Percentiles rank a stretch among this genome's conserved stretches.
Conservation (phyloP, 176 grass and related monocot species). For the Elaeis guineensis region DNA sequence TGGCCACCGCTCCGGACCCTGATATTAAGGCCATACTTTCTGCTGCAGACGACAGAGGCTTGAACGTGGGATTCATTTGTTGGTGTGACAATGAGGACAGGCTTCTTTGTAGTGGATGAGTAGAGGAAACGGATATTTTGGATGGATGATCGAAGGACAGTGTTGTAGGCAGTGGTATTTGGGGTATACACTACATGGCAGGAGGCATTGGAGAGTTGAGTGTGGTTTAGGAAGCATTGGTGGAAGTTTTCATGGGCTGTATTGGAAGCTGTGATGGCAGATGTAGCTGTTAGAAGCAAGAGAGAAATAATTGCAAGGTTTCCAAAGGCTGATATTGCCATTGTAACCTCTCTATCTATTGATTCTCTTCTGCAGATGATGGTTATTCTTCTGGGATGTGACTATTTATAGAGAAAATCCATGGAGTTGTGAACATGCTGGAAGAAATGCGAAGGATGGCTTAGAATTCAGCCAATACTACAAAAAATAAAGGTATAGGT, state of each 20-base stretch:
- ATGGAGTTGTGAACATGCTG: background rate
- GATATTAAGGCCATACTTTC: background rate
- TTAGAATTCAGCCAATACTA: too few relatives aligned
- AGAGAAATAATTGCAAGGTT: too few relatives aligned
- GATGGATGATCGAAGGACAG: constrained; percentile 21
- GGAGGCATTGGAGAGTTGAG: background rate
- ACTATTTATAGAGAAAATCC: too few relatives aligned
- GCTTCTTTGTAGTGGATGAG: constrained; percentile 16
- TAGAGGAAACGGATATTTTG: constrained; percentile 25
- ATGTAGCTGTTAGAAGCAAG: too few relatives aligned
- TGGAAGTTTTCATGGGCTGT: constrained; percentile 12
- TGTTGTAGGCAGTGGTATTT: constrained; percentile 13
- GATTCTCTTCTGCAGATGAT: background rate
- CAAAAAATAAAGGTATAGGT: too few relatives aligned
- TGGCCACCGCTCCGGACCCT: constrained; percentile 31
- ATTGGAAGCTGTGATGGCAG: background rate
- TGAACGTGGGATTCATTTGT: constrained; percentile 22
- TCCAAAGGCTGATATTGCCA: background rate
- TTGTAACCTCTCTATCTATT: background rate
- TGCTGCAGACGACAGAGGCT: constrained; percentile 14
- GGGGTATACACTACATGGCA: constrained; percentile 1
- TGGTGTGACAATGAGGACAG: constrained; percentile 17
- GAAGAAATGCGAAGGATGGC: background rate
- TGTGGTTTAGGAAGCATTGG: constrained; percentile 19
- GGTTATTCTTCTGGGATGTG: constrained; percentile 6